Evolutionary conservation across 306 rosid species (phyloP).

Genomic region (Crataegus laevigata): DNA sequence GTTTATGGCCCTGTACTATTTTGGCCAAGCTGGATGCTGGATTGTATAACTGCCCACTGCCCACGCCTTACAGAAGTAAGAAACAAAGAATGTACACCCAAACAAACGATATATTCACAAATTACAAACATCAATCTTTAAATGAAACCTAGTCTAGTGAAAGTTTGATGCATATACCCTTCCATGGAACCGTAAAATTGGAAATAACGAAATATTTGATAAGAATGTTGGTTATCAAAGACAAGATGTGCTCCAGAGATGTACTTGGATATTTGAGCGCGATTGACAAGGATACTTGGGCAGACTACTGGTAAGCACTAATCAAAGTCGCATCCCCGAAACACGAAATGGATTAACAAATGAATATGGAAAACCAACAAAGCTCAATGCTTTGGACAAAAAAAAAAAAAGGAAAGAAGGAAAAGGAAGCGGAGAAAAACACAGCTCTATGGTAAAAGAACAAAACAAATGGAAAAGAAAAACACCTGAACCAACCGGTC

Average conservation of each 20-base stretch:
- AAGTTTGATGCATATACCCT: constrained; percentile 8
- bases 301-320: background rate
- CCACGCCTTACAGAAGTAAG: background rate
- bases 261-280: background rate
- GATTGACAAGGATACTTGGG: background rate
- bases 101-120: too few species aligned
- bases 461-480: background rate
- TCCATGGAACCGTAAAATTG: background rate
- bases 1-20: background rate
- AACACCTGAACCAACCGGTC: background rate
- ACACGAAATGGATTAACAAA: background rate
- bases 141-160: constrained; percentile 20
- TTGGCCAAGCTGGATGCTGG: background rate
- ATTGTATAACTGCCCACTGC: background rate
- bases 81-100: background rate
- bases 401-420: background rate
- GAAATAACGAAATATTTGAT: background rate
- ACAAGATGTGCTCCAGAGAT: constrained; percentile 4
- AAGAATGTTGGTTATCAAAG: constrained; percentile 4
- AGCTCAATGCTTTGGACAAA: background rate
- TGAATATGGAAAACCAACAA: background rate
- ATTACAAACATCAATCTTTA: too few species aligned
- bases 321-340: background rate
- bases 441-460: background rate
- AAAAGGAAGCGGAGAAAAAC: background rate